phyloP scores from a whole-genome alignment of 495 filamentous ascomycete species.

The Aeminium ludgeri region DNA sequence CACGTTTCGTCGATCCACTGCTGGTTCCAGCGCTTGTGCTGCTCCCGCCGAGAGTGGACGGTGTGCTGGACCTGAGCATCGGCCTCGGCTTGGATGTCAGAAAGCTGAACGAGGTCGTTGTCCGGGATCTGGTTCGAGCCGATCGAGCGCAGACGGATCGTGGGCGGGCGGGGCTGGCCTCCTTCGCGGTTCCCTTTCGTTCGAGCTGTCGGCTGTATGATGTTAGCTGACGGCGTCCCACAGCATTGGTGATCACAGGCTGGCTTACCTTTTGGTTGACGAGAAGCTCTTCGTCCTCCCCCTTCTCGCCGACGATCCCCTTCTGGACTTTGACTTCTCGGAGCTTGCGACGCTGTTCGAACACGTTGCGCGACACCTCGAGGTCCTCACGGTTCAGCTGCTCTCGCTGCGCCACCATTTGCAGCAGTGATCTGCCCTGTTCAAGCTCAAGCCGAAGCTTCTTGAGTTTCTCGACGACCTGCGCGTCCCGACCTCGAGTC shows the following conservation, averaged over 20 bases:
- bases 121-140: conserved; percentile 55
- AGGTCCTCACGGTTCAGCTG: conserved; percentile 60
- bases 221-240: no score
- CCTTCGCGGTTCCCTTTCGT: no score
- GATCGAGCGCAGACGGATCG: conserved; percentile 43
- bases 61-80: conserved; percentile 60
- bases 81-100: conserved; percentile 63
- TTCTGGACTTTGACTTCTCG: conserved; percentile 52
- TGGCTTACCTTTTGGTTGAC: conserved; percentile 72
- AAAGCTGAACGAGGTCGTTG: conserved; percentile 58
- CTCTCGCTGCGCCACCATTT: conserved; percentile 63
- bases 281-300: conserved; percentile 76
- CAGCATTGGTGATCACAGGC: conserved; percentile 4
- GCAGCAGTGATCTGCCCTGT: conserved; percentile 64
- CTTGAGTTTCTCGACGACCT: conserved; percentile 86
- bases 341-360: conserved; percentile 59
- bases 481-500: conserved; percentile 81
- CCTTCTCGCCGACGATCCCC: conserved; percentile 72
- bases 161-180: conserved; percentile 22
- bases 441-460: conserved; percentile 82
- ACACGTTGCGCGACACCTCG: conserved; percentile 53
- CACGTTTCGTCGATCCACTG: conserved; percentile 69
- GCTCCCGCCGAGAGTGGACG: conserved; percentile 62
- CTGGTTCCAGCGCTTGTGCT: conserved; percentile 75
- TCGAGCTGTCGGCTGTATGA: conserved; percentile 37